Evolutionary conservation across 305 asterid species (phyloP).

Genomic region (Fraxinus albicans): DNA sequence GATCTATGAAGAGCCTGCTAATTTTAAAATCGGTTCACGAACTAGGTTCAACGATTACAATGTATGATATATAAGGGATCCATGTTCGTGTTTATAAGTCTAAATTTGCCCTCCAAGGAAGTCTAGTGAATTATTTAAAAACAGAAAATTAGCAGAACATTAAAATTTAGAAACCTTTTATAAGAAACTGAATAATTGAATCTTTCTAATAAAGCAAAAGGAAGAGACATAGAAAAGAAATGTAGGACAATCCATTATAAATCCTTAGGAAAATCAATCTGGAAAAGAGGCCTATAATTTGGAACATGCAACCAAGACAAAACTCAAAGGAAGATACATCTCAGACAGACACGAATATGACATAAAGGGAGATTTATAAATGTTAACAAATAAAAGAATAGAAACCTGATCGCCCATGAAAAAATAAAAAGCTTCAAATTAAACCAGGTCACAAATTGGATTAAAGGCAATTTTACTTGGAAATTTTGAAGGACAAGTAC

Average conservation of each 20-base stretch:
- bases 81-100: not conserved
- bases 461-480: constrained; percentile 9
- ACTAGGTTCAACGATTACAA: constrained; percentile 1
- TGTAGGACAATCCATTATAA: not conserved
- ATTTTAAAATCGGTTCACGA: constrained; percentile 19
- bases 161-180: not conserved
- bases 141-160: not conserved
- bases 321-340: not conserved
- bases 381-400: not conserved
- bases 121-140: not conserved
- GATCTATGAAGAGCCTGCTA: constrained; percentile 48
- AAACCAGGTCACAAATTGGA: constrained; percentile 12
- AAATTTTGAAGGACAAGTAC: constrained; percentile 21
- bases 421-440: not conserved
- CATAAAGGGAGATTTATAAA: not conserved
- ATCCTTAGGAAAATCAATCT: not conserved
- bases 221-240: not conserved
- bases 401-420: not conserved
- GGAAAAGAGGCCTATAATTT: constrained; percentile 4
- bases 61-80: constrained; percentile 5
- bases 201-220: not conserved
- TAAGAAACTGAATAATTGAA: not conserved
- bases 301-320: constrained; percentile 1
- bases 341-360: not conserved
- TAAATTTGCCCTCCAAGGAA: not conserved